Conservation (phyloP, 2,329 filamentous ascomycete species). For the Chrysosphaeria jannelii region DNA sequence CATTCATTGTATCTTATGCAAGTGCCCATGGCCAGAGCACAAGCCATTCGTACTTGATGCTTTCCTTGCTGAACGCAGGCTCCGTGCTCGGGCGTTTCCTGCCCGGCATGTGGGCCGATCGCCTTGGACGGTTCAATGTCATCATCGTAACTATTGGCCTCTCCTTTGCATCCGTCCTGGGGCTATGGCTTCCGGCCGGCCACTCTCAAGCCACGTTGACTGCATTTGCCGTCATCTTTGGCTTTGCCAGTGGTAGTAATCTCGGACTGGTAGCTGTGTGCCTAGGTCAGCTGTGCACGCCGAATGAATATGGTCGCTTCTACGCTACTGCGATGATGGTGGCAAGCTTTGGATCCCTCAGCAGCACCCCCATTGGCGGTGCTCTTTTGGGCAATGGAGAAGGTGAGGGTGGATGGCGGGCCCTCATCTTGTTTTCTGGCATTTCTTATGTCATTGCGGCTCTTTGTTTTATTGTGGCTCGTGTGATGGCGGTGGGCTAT, state of each 20-base stretch:
- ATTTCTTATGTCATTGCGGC: slow-evolving; percentile 9
- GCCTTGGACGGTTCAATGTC: slow-evolving; percentile 51
- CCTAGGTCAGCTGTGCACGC: slow-evolving; percentile 51
- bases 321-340: slow-evolving; percentile 52
- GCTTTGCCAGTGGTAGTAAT: slow-evolving; percentile 52
- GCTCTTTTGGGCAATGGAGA: slow-evolving; percentile 9
- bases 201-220: slow-evolving; percentile 25
- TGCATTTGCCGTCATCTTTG: slow-evolving; percentile 41
- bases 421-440: slow-evolving; percentile 12
- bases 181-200: slow-evolving; percentile 38
- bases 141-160: slow-evolving; percentile 35
- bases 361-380: slow-evolving; percentile 15
- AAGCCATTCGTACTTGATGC: slow-evolving; percentile 37
- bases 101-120: slow-evolving; percentile 47
- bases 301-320: slow-evolving; percentile 33
- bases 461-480: slow-evolving; percentile 8
- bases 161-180: slow-evolving; percentile 24
- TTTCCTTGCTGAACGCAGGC: slow-evolving; percentile 57
- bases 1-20: slow-evolving; percentile 47
- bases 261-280: slow-evolving; percentile 56
- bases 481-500: slow-evolving; percentile 11
- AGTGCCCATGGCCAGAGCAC: slow-evolving; percentile 25
- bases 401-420: slow-evolving; percentile 9
- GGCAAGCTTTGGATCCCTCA: slow-evolving; percentile 36
- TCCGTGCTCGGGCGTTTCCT: slow-evolving; percentile 48